Evolutionary conservation across 2,329 filamentous ascomycete species (phyloP).

Genomic region (Dissoconium aciculare): DNA sequence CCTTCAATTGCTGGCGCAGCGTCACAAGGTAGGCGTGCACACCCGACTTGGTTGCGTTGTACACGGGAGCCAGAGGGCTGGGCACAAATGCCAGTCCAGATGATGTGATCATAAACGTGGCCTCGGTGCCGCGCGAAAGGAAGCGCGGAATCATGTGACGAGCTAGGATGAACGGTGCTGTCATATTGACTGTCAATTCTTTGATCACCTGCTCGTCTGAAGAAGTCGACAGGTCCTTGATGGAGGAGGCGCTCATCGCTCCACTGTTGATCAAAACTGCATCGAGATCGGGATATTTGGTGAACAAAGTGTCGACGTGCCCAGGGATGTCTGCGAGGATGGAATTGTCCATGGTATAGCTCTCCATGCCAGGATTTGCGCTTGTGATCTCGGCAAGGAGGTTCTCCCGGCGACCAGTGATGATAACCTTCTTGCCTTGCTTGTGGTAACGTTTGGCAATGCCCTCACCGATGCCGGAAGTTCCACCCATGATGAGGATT

Average conservation of each 20-base stretch:
- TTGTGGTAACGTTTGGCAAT: constrained; percentile 33
- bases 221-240: constrained; percentile 3
- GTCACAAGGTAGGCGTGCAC: constrained; percentile 9
- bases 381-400: constrained; percentile 31
- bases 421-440: constrained; percentile 32
- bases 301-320: constrained; percentile 7
- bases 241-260: constrained; percentile 1
- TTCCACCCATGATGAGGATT: constrained; percentile 37
- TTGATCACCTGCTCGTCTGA: constrained; percentile 4
- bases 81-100: constrained; percentile 13
- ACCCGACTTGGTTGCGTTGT: constrained; percentile 12
- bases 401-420: constrained; percentile 36
- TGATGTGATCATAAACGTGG: constrained; percentile 9
- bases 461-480: constrained; percentile 35
- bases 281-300: constrained; percentile 7
- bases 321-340: constrained; percentile 3
- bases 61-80: constrained; percentile 7
- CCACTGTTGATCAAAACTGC: constrained; percentile 10
- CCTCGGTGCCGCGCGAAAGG: constrained; percentile 1
- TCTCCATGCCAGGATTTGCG: constrained; percentile 3
- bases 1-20: constrained; percentile 9
- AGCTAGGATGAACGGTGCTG: constrained; percentile 10
- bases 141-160: constrained; percentile 9
- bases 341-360: constrained; percentile 8
- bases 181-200: constrained; percentile 10